phyloP scores from a whole-genome alignment of 495 filamentous ascomycete genomes.

The Penicillium alfredii region DNA sequence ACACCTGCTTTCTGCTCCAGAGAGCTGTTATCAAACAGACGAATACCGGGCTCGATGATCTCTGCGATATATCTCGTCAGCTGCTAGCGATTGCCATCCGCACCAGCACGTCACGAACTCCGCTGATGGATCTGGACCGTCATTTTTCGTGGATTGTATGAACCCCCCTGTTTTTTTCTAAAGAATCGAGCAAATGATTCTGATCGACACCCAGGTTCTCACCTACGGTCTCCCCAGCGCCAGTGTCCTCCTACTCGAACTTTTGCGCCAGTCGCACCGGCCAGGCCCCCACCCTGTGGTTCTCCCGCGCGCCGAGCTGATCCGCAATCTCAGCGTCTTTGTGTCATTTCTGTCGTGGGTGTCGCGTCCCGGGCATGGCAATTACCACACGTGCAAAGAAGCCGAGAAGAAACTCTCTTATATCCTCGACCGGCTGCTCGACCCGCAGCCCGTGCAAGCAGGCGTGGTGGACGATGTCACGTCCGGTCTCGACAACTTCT shows the following conservation, averaged over 20 bases:
- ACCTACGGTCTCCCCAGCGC: constrained; percentile 52
- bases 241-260: constrained; percentile 55
- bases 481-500: constrained; percentile 29
- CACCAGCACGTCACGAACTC: constrained; percentile 43
- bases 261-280: constrained; percentile 50
- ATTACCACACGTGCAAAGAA: constrained; percentile 47
- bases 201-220: constrained; percentile 34
- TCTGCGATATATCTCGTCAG: constrained; percentile 49
- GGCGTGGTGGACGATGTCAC: constrained; percentile 29
- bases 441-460: constrained; percentile 30
- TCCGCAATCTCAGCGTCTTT: constrained; percentile 60
- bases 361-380: constrained; percentile 45
- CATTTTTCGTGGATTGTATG: constrained; percentile 55
- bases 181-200: constrained; percentile 8
- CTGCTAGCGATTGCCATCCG: constrained; percentile 42
- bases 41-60: constrained; percentile 41
- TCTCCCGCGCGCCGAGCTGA: constrained; percentile 53
- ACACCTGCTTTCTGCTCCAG: constrained; percentile 55
- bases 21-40: constrained; percentile 49
- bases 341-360: constrained; percentile 54
- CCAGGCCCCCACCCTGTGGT: constrained; percentile 26
- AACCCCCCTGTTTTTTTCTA: constrained; percentile 1
- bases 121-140: constrained; percentile 41
- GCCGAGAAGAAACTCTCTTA: constrained; percentile 40
- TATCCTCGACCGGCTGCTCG: constrained; percentile 39